Evolutionary conservation across 768 basidiomycete genomes (phyloP).

Genomic region (Macrolepiota albuminosa): DNA sequence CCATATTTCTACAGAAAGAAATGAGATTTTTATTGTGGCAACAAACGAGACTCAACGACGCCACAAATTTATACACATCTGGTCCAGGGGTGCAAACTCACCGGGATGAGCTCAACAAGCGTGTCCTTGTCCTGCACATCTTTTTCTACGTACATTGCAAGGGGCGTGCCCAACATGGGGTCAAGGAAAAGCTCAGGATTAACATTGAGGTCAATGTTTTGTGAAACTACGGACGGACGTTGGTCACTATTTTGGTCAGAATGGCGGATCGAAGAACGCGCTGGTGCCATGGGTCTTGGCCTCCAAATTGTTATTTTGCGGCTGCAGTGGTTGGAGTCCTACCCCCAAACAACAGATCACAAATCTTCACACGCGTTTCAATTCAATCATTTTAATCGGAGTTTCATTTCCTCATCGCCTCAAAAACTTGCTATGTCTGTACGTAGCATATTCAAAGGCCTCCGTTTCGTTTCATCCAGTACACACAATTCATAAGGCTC

Average conservation of each 20-base stretch:
- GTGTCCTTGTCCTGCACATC: constrained; percentile 68
- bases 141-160: constrained; percentile 75
- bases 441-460: neutral
- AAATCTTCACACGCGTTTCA: constrained; percentile 16
- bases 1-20: constrained; percentile 59
- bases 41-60: neutral
- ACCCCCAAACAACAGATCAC: constrained; percentile 15
- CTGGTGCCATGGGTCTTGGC: constrained; percentile 81
- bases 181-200: constrained; percentile 66
- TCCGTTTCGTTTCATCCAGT: neutral
- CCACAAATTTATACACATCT: neutral
- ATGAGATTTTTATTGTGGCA: constrained; percentile 1
- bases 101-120: constrained; percentile 61
- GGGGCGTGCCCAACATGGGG: constrained; percentile 74
- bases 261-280: constrained; percentile 54
- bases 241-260: constrained; percentile 32
- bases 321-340: constrained; percentile 47
- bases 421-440: neutral
- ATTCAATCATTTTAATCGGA: constrained; percentile 16
- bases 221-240: constrained; percentile 23
- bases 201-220: constrained; percentile 30
- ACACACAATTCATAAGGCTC: neutral
- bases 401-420: constrained; percentile 8
- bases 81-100: constrained; percentile 33
- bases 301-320: constrained; percentile 29